Evolutionary conservation across 1,284 basidiomycete species (phyloP), one percentile per base, ranked within the genome.

Genomic region (Ganoderma boninense): DNA sequence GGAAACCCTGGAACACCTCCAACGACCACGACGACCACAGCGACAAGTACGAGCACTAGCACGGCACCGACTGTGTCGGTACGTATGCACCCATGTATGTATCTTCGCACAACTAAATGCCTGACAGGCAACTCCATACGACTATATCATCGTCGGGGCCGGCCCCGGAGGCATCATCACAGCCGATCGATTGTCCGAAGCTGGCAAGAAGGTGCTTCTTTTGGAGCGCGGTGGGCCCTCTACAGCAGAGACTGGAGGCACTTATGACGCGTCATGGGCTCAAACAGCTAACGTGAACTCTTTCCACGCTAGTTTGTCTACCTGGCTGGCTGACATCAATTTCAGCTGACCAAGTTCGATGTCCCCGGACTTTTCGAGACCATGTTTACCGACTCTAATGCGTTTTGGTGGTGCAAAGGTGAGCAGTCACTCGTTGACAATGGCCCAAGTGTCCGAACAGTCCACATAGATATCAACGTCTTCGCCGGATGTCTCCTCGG

Each of bases 331-430:
- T 68, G 44, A 64, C 63, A 18, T 42, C 16, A 38, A 35, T 35
- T 63, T 26, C 67, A 89, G 88, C 79, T 89, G 65, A 91, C 90
- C 14, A 90, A 89, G 72, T 91, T 90, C 75, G 90, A 91, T 73
- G 82, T 90, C 65, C 89, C 89, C 23, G 89, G 90, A 69, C 75
- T 90, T 59, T 90, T 90, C 76, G 89, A 91, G 79, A 84, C 86
- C 20, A 86, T 90, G 86, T 91, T 91, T 80, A 83, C 84, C 2
- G 88, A 89, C 69, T 76, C 80, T 40, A 86, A 88, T 73, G 81
- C 84, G 2, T 90, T 84, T 78, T 91, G 87, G 84, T 91, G 89
- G 89, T 90, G 89, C 79, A 89, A 87, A 80, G 87, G 85, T 82
- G 32, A 35, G 74, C 80, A 44, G 52, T 3, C 23, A 4, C 46